phyloP scores from a whole-genome alignment of 768 basidiomycete species.

The Collybiopsis confluens region DNA sequence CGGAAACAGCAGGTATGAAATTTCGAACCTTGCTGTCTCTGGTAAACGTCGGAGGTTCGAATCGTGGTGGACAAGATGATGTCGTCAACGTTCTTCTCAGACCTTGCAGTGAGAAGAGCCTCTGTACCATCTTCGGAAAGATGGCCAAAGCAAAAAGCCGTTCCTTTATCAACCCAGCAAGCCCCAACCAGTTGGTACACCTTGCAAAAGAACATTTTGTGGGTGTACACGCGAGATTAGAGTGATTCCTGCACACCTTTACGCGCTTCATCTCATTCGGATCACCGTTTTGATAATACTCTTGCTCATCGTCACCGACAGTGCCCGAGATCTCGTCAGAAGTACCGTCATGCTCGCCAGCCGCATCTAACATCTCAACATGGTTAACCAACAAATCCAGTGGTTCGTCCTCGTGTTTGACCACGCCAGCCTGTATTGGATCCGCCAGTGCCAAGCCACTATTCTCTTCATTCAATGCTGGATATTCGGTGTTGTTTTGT shows the following conservation, averaged over 20 bases:
- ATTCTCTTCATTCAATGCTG: constrained; percentile 24
- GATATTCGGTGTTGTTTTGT: background rate
- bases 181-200: constrained; percentile 92
- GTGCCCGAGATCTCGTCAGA: constrained; percentile 29
- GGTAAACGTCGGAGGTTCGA: constrained; percentile 80
- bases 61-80: constrained; percentile 79
- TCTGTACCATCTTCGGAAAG: constrained; percentile 73
- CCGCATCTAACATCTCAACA: constrained; percentile 45
- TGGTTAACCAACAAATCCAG: constrained; percentile 32
- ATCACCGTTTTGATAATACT: constrained; percentile 60
- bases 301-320: constrained; percentile 51
- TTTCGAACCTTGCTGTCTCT: constrained; percentile 77
- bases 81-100: constrained; percentile 67
- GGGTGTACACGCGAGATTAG: constrained; percentile 16
- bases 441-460: constrained; percentile 24
- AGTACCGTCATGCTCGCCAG: constrained; percentile 27
- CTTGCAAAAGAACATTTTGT: constrained; percentile 33
- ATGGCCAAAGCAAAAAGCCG: constrained; percentile 92
- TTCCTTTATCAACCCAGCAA: constrained; percentile 94
- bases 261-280: constrained; percentile 77
- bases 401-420: constrained; percentile 16
- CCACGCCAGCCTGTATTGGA: background rate
- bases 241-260: constrained; percentile 48
- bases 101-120: constrained; percentile 80
- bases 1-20: background rate